These are phyloP conservation scores for Salix viminalis DNA, from an alignment of 345 rosid genomes.

Conservation along the genomic window DNA sequence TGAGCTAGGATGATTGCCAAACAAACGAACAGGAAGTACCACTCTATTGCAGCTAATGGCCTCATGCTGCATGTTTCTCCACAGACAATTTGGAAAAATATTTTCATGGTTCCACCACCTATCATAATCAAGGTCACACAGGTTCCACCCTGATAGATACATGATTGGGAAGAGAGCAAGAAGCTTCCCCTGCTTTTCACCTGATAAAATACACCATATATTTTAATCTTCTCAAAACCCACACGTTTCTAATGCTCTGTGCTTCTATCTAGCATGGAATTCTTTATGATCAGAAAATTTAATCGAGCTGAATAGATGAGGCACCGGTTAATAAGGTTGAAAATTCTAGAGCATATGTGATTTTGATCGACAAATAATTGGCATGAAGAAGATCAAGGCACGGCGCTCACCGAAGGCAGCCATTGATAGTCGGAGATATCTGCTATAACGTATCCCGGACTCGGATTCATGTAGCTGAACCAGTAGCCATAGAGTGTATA, in stretches of 20 bases:
- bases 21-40: conserved; percentile 47
- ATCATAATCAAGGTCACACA: conserved; percentile 50
- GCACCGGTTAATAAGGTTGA: background rate
- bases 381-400: background rate
- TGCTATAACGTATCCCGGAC: conserved; percentile 44
- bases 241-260: too few relatives aligned
- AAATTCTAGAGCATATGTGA: background rate
- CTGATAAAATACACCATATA: conserved; percentile 18
- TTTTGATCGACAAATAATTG: background rate
- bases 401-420: conserved; percentile 49
- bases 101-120: conserved; percentile 48
- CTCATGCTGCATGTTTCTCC: conserved; percentile 23
- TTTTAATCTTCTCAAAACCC: background rate
- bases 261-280: background rate
- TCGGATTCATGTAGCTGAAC: conserved; percentile 55
- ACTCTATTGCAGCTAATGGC: conserved; percentile 32
- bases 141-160: conserved; percentile 62
- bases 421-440: conserved; percentile 52
- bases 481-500: conserved; percentile 51
- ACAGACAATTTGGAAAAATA: conserved; percentile 37
- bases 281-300: background rate
- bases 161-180: conserved; percentile 50
- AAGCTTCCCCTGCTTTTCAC: conserved; percentile 48
- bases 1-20: conserved; percentile 42
- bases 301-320: background rate